Percentiles rank a stretch among this genome's conserved stretches.
These are phyloP conservation scores for Tripterygium wilfordii DNA, from an alignment of 177 flowering plant genomes.

Conservation along the genomic window DNA sequence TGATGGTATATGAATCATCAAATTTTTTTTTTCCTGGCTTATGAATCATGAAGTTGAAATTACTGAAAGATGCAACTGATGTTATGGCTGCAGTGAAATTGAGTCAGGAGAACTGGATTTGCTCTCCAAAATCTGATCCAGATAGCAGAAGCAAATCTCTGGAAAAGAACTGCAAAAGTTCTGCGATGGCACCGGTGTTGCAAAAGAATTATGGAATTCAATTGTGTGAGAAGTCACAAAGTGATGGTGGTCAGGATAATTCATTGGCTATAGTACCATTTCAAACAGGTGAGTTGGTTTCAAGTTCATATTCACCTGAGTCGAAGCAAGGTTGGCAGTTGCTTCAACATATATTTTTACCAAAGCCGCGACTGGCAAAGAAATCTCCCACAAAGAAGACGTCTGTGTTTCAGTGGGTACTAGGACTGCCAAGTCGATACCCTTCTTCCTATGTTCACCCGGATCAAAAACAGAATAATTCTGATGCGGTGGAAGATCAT, in stretches of 20 bases:
- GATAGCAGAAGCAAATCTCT: too few relatives aligned
- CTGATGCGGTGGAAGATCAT: slow-evolving; percentile 13
- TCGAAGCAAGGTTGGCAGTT: slow-evolving; percentile 39
- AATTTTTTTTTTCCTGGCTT: too few relatives aligned
- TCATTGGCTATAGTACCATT: slow-evolving; percentile 37
- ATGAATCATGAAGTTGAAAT: too few relatives aligned
- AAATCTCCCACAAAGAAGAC: slow-evolving; percentile 20
- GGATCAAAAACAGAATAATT: slow-evolving; percentile 30
- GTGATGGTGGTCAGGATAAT: slow-evolving; percentile 9
- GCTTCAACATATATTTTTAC: slow-evolving; percentile 32
- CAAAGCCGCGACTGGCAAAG: slow-evolving; percentile 6
- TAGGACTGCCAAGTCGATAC: slow-evolving; percentile 32
- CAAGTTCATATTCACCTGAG: slow-evolving; percentile 6
- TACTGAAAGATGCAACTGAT: slow-evolving; percentile 1
- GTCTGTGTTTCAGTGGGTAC: slow-evolving; percentile 45
- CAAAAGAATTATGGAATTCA: slow-evolving; percentile 1
- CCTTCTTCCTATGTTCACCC: slow-evolving; percentile 35
- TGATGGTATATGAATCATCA: too few relatives aligned
- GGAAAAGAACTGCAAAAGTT: slow-evolving; percentile 4
- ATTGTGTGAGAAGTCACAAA: background rate
- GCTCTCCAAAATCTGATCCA: slow-evolving; percentile 2
- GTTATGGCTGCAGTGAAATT: background rate
- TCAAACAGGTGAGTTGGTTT: slow-evolving; percentile 1
- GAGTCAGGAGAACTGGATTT: background rate
- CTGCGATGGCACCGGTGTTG: background rate